These are phyloP conservation scores for Pochonia chlamydosporia DNA, from an alignment of 2,329 filamentous ascomycete species.

Conservation along the genomic window DNA sequence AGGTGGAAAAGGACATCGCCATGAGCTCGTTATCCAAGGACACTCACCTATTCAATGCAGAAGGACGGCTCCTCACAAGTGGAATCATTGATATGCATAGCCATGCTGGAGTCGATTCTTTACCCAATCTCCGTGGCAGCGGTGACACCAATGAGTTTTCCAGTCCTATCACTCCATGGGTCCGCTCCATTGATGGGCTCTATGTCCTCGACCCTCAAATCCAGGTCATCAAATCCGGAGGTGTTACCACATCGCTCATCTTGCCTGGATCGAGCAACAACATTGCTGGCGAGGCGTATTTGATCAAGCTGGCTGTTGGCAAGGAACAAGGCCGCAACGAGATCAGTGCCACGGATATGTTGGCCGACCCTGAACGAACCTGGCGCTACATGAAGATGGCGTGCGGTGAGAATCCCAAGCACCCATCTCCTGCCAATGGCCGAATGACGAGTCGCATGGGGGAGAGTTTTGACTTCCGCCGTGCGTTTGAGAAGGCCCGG, in stretches of 20 bases:
- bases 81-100: slow-evolving; percentile 70
- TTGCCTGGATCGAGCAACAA: slow-evolving; percentile 68
- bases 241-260: slow-evolving; percentile 63
- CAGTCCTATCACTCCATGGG: slow-evolving; percentile 60
- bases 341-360: slow-evolving; percentile 56
- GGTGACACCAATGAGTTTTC: slow-evolving; percentile 60
- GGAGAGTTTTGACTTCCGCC: slow-evolving; percentile 64
- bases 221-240: slow-evolving; percentile 64
- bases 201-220: slow-evolving; percentile 60
- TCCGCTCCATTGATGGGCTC: slow-evolving; percentile 60
- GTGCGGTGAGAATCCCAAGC: slow-evolving; percentile 65
- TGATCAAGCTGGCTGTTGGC: slow-evolving; percentile 63
- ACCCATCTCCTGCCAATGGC: slow-evolving; percentile 50
- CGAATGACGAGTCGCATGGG: slow-evolving; percentile 57
- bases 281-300: slow-evolving; percentile 64
- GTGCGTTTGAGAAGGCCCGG: slow-evolving; percentile 59
- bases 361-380: slow-evolving; percentile 58
- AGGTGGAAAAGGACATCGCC: slow-evolving; percentile 41
- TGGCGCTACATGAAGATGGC: slow-evolving; percentile 76
- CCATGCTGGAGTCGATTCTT: slow-evolving; percentile 54
- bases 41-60: slow-evolving; percentile 48
- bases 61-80: slow-evolving; percentile 55
- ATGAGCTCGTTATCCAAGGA: slow-evolving; percentile 37
- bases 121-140: slow-evolving; percentile 50
- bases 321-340: slow-evolving; percentile 53